A percentile compares a stretch with the other conserved stretches of the same genome.
Evolutionary conservation across 495 filamentous ascomycete species (phyloP).

Genomic region (Poronia punctata): DNA sequence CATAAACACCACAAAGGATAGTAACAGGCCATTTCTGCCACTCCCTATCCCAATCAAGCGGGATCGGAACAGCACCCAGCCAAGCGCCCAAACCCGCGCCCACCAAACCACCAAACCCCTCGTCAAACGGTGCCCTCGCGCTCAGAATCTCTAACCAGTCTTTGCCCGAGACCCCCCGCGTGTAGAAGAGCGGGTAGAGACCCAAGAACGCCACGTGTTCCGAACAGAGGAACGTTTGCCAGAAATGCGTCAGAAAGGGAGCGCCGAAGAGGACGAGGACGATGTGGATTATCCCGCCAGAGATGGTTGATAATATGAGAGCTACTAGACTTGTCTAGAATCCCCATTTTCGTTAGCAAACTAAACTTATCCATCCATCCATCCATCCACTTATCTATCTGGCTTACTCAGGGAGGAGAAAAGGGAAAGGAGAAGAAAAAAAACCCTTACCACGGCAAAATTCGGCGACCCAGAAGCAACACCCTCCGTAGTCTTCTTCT

Average conservation of each 20-base stretch:
- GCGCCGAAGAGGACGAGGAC: conserved; percentile 83
- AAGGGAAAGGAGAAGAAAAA: conserved; percentile 6
- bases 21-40: conserved; percentile 99
- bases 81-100: conserved; percentile 61
- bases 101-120: conserved; percentile 58
- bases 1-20: conserved; percentile 46
- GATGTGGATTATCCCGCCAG: conserved; percentile 54
- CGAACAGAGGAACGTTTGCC: conserved; percentile 71
- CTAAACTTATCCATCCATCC: too few relatives aligned
- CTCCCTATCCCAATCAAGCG: conserved; percentile 88
- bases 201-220: conserved; percentile 74
- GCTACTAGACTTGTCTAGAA: conserved; percentile 55
- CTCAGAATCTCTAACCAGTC: conserved; percentile 68
- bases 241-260: conserved; percentile 73
- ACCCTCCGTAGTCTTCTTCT: conserved; percentile 36
- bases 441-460: conserved; percentile 28
- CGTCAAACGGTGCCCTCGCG: conserved; percentile 53
- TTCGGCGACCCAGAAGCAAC: conserved; percentile 29
- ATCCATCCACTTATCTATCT: too few relatives aligned
- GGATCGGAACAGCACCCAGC: conserved; percentile 86
- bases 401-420: background rate
- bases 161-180: conserved; percentile 65
- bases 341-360: conserved; percentile 7
- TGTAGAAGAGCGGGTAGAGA: conserved; percentile 69
- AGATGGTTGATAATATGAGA: conserved; percentile 49